Percentiles rank a stretch among this genome's conserved stretches.
Evolutionary conservation across 768 basidiomycete genomes (phyloP).

Genomic region (Clitopilus passeckerianus): DNA sequence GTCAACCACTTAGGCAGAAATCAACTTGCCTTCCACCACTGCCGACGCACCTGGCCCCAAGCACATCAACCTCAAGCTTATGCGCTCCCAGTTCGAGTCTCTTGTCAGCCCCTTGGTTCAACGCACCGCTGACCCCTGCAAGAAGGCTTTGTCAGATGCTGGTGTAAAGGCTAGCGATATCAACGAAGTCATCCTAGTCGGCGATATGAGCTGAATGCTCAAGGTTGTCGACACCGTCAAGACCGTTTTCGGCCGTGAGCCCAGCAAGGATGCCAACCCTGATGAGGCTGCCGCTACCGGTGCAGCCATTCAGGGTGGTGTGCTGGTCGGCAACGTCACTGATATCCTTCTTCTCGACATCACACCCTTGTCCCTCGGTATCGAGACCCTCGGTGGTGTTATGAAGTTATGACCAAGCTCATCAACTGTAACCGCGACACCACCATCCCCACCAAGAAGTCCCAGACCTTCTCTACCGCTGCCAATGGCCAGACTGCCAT

Average conservation of each 20-base stretch:
- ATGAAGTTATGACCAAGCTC: slow-evolving; percentile 99
- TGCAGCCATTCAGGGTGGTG: slow-evolving; percentile 97
- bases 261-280: slow-evolving; percentile 98
- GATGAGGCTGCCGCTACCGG: slow-evolving; percentile 99
- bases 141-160: slow-evolving; percentile 93
- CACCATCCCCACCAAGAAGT: slow-evolving; percentile 99
- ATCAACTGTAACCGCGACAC: slow-evolving; percentile 99
- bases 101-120: slow-evolving; percentile 81
- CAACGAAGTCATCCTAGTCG: slow-evolving; percentile 96
- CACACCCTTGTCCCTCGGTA: slow-evolving; percentile 92
- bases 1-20: slow-evolving; percentile 90
- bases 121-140: slow-evolving; percentile 92
- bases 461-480: slow-evolving; percentile 97
- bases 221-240: slow-evolving; percentile 93
- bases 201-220: slow-evolving; percentile 99
- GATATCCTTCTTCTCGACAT: slow-evolving; percentile 94
- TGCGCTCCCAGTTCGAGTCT: slow-evolving; percentile 85
- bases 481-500: slow-evolving; percentile 99
- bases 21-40: slow-evolving; percentile 98
- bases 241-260: slow-evolving; percentile 90
- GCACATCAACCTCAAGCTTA: slow-evolving; percentile 92
- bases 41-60: slow-evolving; percentile 93
- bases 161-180: slow-evolving; percentile 91
- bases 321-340: slow-evolving; percentile 92
- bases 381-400: slow-evolving; percentile 98